Evolutionary conservation across 768 basidiomycete species (phyloP).

Genomic region (Boletus sp.): DNA sequence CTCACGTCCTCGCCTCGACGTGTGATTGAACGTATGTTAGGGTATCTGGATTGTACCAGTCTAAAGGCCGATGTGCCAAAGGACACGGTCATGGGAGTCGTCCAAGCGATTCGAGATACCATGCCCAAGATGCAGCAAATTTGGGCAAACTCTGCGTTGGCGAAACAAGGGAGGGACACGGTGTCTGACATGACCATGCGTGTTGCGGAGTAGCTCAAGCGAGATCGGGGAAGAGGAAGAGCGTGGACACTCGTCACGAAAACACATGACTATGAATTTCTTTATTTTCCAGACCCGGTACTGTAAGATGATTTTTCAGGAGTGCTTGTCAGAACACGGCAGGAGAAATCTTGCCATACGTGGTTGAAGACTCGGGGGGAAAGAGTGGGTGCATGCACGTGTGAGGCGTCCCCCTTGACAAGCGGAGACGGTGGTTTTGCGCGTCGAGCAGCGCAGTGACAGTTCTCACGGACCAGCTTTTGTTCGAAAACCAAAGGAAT

Average conservation of each 20-base stretch:
- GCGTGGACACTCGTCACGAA: background rate
- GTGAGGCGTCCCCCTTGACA: too few relatives aligned
- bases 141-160: background rate
- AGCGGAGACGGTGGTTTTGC: too few relatives aligned
- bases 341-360: too few relatives aligned
- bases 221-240: background rate
- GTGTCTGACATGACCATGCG: background rate
- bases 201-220: background rate
- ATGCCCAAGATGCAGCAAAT: conserved; percentile 4
- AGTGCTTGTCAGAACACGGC: too few relatives aligned
- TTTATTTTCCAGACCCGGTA: too few relatives aligned
- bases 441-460: too few relatives aligned
- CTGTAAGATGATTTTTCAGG: too few relatives aligned
- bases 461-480: too few relatives aligned
- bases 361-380: too few relatives aligned
- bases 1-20: background rate
- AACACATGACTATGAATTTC: background rate
- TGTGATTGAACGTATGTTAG: background rate
- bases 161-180: background rate
- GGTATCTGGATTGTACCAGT: background rate
- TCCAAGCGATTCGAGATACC: background rate
- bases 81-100: background rate
- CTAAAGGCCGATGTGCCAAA: background rate
- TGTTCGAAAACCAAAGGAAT: too few relatives aligned
- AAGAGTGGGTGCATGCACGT: too few relatives aligned